Evolutionary conservation across 2,329 filamentous ascomycete genomes (phyloP).

Genomic region (Phyllosticta citriasiana): DNA sequence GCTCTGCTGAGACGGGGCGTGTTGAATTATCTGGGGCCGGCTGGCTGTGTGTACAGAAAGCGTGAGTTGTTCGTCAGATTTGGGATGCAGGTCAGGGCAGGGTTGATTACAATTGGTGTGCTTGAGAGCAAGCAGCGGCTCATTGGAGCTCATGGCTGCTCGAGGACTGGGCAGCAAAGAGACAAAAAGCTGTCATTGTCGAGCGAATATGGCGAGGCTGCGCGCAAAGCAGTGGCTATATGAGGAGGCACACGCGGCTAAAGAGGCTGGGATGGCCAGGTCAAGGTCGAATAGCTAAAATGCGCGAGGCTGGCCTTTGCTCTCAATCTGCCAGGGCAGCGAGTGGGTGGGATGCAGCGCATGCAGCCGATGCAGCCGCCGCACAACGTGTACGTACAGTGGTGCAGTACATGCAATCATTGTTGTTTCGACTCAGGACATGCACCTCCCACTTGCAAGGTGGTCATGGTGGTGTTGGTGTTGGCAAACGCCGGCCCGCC

Average conservation of each 20-base stretch:
- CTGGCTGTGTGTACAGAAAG: constrained; percentile 22
- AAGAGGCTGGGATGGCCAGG: constrained; percentile 8
- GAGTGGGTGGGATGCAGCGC: neutral
- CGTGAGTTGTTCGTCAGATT: neutral
- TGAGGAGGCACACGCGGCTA: neutral
- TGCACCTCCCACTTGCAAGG: no score
- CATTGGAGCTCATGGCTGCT: constrained; percentile 7
- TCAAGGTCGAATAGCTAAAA: neutral
- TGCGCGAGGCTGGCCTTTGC: neutral
- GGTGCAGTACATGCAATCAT: neutral
- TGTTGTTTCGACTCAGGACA: neutral
- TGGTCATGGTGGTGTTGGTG: no score
- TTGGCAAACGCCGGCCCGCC: no score
- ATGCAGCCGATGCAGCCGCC: neutral
- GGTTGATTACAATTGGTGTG: constrained; percentile 12
- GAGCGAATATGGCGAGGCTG: neutral
- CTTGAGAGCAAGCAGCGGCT: constrained; percentile 11
- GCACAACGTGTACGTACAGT: neutral
- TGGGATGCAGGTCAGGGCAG: neutral
- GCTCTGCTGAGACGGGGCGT: constrained; percentile 35
- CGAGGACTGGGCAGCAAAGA: neutral
- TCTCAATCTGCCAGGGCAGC: neutral
- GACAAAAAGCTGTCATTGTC: neutral
- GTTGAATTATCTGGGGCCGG: constrained; percentile 27
- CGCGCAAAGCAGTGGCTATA: constrained; percentile 1